phyloP scores from a whole-genome alignment of 176 grass and related monocot genomes.

The Raddia guianensis region DNA sequence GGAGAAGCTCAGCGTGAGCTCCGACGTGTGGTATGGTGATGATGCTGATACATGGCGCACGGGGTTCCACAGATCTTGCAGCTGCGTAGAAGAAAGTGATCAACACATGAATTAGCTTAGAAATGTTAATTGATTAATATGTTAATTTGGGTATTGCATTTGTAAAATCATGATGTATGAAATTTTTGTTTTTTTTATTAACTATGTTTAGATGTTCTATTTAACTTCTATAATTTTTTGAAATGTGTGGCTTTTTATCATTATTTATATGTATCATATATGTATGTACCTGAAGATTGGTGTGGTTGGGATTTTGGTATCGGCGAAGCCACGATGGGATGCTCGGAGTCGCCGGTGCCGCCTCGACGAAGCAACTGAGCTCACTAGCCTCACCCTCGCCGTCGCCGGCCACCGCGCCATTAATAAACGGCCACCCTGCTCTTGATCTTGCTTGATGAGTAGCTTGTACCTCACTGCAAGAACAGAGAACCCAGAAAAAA shows the following conservation, averaged over 20 bases:
- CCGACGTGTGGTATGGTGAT: conserved; percentile 46
- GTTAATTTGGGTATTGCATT: background rate
- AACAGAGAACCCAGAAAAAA: background rate
- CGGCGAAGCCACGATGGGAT: conserved; percentile 58
- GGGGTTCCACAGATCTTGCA: conserved; percentile 56
- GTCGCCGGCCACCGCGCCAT: background rate
- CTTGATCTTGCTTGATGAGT: conserved; percentile 35
- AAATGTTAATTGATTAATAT: background rate
- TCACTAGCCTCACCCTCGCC: conserved; percentile 13
- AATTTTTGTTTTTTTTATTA: too few relatives aligned
- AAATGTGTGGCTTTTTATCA: too few relatives aligned
- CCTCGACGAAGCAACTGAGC: conserved; percentile 30
- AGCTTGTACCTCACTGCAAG: conserved; percentile 45
- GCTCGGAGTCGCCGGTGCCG: background rate
- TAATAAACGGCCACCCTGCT: conserved; percentile 31
- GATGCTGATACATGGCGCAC: conserved; percentile 38
- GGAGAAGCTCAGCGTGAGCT: conserved; percentile 76
- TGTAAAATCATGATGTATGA: background rate
- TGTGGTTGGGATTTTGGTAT: conserved; percentile 44
- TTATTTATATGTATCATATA: background rate
- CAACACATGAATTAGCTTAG: background rate
- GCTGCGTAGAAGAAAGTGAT: conserved; percentile 27
- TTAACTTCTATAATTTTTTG: too few relatives aligned
- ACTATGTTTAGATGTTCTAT: too few relatives aligned
- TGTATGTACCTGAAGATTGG: conserved; percentile 47